Percentiles rank a stretch among this genome's conserved stretches.
Conservation (phyloP, 306 rosid genomes). For the Fragaria nilgerrensis region DNA sequence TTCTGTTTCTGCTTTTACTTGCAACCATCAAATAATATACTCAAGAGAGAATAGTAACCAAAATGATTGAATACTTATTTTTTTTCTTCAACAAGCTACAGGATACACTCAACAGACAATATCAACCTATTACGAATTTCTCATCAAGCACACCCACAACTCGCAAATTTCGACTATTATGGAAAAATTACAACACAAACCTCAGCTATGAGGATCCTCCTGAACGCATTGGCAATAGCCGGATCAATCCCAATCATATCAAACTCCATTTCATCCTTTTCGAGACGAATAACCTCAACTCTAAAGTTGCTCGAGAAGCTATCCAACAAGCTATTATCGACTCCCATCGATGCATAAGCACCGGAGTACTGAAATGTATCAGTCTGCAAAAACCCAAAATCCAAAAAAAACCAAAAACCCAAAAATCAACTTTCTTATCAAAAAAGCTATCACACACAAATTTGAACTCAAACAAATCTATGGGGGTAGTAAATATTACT, state of each 20-base stretch:
- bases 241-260: constrained; percentile 98
- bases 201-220: constrained; percentile 94
- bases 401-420: not conserved
- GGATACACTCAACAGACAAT: not conserved
- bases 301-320: constrained; percentile 61
- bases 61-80: not conserved
- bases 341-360: constrained; percentile 65
- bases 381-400: constrained; percentile 54
- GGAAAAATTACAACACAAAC: constrained; percentile 30
- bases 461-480: not conserved
- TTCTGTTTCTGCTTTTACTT: not conserved
- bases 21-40: not conserved
- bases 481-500: not conserved
- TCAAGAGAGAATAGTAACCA: not conserved
- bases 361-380: constrained; percentile 84
- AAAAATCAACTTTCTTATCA: not conserved
- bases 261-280: constrained; percentile 68
- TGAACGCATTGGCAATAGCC: constrained; percentile 84
- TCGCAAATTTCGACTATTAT: not conserved
- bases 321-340: constrained; percentile 68
- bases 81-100: not conserved
- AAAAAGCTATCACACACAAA: not conserved
- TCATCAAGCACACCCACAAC: not conserved
- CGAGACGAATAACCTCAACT: constrained; percentile 63
- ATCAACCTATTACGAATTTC: not conserved